Evolutionary conservation across 805 yeast genomes (phyloP).

Genomic region (Schwanniomyces vanrijiae): DNA sequence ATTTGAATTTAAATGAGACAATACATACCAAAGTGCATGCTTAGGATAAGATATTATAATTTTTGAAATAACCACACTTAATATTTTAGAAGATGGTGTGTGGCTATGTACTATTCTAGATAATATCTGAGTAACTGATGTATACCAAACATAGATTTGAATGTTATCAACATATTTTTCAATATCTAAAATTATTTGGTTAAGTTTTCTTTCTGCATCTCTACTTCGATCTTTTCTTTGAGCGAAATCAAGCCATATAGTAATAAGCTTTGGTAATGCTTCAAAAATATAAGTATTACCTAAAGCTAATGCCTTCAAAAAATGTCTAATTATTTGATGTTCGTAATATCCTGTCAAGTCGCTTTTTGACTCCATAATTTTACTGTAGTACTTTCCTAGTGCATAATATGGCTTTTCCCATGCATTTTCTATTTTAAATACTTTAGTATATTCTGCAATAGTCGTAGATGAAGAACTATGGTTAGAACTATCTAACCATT

Average conservation of each 20-base stretch:
- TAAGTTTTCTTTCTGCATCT: conserved; percentile 37
- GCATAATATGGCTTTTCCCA: conserved; percentile 84
- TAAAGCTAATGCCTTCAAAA: conserved; percentile 56
- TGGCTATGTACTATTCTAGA: conserved; percentile 75
- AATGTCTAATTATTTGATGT: conserved; percentile 52
- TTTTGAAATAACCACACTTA: conserved; percentile 56
- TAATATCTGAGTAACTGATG: conserved; percentile 81
- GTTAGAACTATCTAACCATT: conserved; percentile 86
- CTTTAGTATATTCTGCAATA: conserved; percentile 62
- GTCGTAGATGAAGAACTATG: conserved; percentile 77
- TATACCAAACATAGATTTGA: conserved; percentile 67
- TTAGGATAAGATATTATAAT: conserved; percentile 70
- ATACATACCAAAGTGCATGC: conserved; percentile 82
- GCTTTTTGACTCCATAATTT: conserved; percentile 67
- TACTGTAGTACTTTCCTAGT: conserved; percentile 76
- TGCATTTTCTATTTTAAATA: conserved; percentile 50
- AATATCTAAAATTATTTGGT: conserved; percentile 50
- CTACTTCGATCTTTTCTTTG: conserved; percentile 22
- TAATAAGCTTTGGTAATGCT: conserved; percentile 84
- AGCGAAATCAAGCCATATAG: conserved; percentile 85
- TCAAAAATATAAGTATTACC: conserved; percentile 74
- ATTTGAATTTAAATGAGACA: conserved; percentile 66
- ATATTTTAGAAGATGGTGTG: conserved; percentile 50
- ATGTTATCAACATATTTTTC: conserved; percentile 41
- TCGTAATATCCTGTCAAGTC: conserved; percentile 52